phyloP scores from a whole-genome alignment of 805 yeast genomes.

The Sugiyamaella americana region DNA sequence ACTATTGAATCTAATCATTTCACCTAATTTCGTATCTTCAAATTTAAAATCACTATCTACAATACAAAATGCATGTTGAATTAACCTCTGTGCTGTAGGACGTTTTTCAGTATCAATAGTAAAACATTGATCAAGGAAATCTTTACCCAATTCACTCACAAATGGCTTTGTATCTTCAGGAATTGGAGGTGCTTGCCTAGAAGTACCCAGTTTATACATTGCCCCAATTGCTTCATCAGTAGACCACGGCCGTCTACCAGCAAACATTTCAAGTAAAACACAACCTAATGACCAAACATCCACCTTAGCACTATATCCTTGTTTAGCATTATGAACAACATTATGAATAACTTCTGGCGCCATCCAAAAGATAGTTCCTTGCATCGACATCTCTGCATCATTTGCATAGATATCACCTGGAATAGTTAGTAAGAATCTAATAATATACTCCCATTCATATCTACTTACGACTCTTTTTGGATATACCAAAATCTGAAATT shows the following conservation, averaged over 20 bases:
- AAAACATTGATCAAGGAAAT: constrained; percentile 73
- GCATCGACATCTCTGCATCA: constrained; percentile 95
- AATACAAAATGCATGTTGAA: constrained; percentile 48
- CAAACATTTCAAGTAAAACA: constrained; percentile 95
- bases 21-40: constrained; percentile 48
- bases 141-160: constrained; percentile 59
- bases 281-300: constrained; percentile 99
- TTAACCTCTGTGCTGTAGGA: constrained; percentile 74
- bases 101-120: constrained; percentile 65
- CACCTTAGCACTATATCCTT: constrained; percentile 95
- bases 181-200: constrained; percentile 90
- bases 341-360: constrained; percentile 98
- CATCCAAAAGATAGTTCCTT: constrained; percentile 99
- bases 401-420: constrained; percentile 70
- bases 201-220: constrained; percentile 77
- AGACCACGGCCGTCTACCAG: constrained; percentile 97
- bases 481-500: constrained; percentile 94
- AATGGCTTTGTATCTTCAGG: constrained; percentile 74
- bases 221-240: constrained; percentile 93
- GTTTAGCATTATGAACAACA: constrained; percentile 61
- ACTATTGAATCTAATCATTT: constrained; percentile 39
- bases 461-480: constrained; percentile 57
- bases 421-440: not conserved
- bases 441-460: not conserved
- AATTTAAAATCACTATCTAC: constrained; percentile 43